A percentile compares a stretch with the other conserved stretches of the same genome.
These are phyloP conservation scores for Calonectria henricotiae DNA, from an alignment of 2,329 filamentous ascomycete species.

Conservation along the genomic window DNA sequence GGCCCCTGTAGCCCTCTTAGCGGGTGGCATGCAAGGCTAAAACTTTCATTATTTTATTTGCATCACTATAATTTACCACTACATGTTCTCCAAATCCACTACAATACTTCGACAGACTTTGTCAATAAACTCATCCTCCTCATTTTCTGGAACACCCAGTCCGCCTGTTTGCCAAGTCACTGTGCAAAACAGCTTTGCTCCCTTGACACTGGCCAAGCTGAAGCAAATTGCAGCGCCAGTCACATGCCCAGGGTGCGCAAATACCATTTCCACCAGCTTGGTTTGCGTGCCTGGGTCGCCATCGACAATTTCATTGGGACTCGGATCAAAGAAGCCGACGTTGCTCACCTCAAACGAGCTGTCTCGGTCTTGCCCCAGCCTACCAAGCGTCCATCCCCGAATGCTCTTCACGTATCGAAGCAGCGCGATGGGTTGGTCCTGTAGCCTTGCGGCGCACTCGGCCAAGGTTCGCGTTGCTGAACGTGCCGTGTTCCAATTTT, in stretches of 20 bases:
- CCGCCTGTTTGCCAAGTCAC: constrained; percentile 50
- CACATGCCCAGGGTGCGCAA: constrained; percentile 48
- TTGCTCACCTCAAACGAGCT: constrained; percentile 50
- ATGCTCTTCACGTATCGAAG: constrained; percentile 48
- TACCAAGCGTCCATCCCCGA: constrained; percentile 45
- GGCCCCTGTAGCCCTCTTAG: too few relatives aligned
- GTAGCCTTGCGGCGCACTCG: constrained; percentile 32
- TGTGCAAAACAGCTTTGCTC: constrained; percentile 45
- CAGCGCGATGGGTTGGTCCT: constrained; percentile 45
- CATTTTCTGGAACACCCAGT: constrained; percentile 39
- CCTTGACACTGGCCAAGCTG: constrained; percentile 46
- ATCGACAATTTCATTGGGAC: neutral
- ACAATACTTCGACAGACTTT: constrained; percentile 40
- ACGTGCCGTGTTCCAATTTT: constrained; percentile 45
- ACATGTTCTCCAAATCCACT: constrained; percentile 38
- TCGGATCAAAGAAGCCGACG: constrained; percentile 42
- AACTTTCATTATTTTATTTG: too few relatives aligned
- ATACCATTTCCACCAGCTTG: constrained; percentile 45
- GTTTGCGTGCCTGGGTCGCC: neutral
- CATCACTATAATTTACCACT: too few relatives aligned
- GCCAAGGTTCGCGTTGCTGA: constrained; percentile 42
- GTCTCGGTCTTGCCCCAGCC: constrained; percentile 45
- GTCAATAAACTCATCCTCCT: constrained; percentile 45
- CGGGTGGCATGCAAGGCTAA: too few relatives aligned
- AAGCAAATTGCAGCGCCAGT: constrained; percentile 44